Evolutionary conservation across 2,329 filamentous ascomycete species (phyloP), one percentile per base, ranked within the genome.

Genomic region (Calonectria multiphialidica): DNA sequence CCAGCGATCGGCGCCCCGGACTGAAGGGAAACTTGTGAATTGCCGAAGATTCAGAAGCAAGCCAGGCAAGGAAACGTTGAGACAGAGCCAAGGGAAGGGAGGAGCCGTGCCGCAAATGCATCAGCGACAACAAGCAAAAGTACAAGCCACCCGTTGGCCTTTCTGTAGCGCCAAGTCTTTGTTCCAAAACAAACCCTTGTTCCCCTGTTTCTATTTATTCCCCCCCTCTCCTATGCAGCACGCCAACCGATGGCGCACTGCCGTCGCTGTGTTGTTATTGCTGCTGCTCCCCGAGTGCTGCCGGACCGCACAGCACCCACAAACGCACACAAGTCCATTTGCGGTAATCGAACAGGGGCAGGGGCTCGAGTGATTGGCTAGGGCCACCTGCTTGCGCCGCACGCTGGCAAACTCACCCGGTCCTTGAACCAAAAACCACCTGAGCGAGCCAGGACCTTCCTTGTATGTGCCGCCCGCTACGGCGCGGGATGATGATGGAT

Each of bases 311-410:
- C 35, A 44, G 25, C 35, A 44, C 3, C 15, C n/a, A n/a, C 40
- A 44, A 55, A 33, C 55, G 15, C 33, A 47, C 45, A 61, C 49
- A 57, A 28, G 23, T 71, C 69, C 69, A 44, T 71, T 67, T 71
- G 64, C 37, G 64, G 69, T 42, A 71, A 68, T 64, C 40, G 55
- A 44, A 47, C 55, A 33, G 59, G 44, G 45, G 63, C 69, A 64
- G 57, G 45, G 55, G 21, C 63, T 55, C 30, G 47, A 40, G 16
- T 71, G 69, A 71, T 71, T 71, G 69, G 69, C 66, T n/a, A 55
- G 45, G 61, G 57, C 35, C 45, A 15, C 37, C 28, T 53, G 67
- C 30, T 65, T 63, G 40, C 42, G 28, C 47, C 47, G 47, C 57
- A 40, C 55, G n/a, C 64, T n/a, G 23, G n/a, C 18, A 53, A 57